Evolutionary conservation across 2,329 filamentous ascomycete species (phyloP).

Genomic region (Diaporthe vaccinii): DNA sequence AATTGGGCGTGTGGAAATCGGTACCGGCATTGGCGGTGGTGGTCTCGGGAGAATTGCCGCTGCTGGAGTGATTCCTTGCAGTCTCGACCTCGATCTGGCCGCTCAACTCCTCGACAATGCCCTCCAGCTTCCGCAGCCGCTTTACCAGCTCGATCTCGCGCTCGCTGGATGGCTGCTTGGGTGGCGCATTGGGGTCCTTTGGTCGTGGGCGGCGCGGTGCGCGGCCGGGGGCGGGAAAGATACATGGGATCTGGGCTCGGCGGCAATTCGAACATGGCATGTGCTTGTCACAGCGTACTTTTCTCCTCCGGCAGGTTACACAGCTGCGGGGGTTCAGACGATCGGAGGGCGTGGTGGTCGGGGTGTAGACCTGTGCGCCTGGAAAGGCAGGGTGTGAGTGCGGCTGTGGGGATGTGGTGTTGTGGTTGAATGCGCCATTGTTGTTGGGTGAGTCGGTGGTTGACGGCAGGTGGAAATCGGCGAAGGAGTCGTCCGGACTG

Average conservation of each 20-base stretch:
- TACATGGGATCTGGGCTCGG: slow-evolving; percentile 77
- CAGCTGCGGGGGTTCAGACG: slow-evolving; percentile 45
- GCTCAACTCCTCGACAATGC: slow-evolving; percentile 79
- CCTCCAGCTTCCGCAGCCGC: slow-evolving; percentile 78
- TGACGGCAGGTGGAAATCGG: slow-evolving; percentile 42
- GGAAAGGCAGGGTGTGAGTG: slow-evolving; percentile 44
- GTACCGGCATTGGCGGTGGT: slow-evolving; percentile 33
- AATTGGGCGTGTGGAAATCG: slow-evolving; percentile 44
- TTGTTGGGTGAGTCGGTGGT: slow-evolving; percentile 29
- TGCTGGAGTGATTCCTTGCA: slow-evolving; percentile 52
- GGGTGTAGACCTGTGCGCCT: slow-evolving; percentile 48
- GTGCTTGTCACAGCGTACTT: slow-evolving; percentile 84
- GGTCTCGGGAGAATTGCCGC: slow-evolving; percentile 56
- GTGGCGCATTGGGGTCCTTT: slow-evolving; percentile 74
- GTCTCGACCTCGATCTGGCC: slow-evolving; percentile 72
- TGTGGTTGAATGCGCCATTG: slow-evolving; percentile 34
- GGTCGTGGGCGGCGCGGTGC: slow-evolving; percentile 76
- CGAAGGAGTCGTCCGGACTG: slow-evolving; percentile 50
- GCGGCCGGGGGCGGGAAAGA: slow-evolving; percentile 81
- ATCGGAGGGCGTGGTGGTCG: slow-evolving; percentile 44
- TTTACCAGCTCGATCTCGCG: slow-evolving; percentile 79
- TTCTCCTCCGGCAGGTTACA: slow-evolving; percentile 51
- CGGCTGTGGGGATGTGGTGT: slow-evolving; percentile 38
- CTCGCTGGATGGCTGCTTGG: slow-evolving; percentile 71
- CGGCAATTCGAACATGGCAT: slow-evolving; percentile 83